Evolutionary conservation across 306 rosid species (phyloP).

Genomic region (Trifolium pratense): DNA sequence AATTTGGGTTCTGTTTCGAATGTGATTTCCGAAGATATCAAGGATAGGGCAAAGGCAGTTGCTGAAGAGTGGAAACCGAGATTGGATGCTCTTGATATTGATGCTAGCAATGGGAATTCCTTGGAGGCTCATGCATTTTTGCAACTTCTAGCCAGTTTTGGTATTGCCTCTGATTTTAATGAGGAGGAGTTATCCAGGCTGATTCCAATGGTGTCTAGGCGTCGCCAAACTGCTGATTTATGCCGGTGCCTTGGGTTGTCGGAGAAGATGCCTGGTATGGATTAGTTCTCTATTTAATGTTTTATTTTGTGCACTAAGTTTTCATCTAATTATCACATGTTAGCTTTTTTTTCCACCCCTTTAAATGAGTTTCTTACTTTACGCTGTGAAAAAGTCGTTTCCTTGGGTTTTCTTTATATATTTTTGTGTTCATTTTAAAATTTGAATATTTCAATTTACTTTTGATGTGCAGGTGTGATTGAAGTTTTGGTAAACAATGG

Average conservation of each 20-base stretch:
- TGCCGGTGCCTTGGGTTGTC: conserved; percentile 94
- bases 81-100: conserved; percentile 84
- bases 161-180: conserved; percentile 81
- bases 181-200: conserved; percentile 80
- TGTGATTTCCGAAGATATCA: conserved; percentile 70
- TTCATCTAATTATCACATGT: conserved; percentile 13
- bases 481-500: conserved; percentile 83
- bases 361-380: conserved; percentile 1
- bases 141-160: conserved; percentile 91
- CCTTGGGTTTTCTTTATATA: conserved; percentile 12
- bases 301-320: background rate
- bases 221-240: conserved; percentile 96
- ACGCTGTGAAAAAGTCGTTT: background rate
- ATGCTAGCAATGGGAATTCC: conserved; percentile 96
- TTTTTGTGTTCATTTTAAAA: conserved; percentile 25
- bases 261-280: conserved; percentile 89
- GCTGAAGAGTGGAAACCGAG: conserved; percentile 96
- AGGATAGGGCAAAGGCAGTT: conserved; percentile 70
- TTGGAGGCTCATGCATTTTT: conserved; percentile 98
- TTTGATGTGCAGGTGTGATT: conserved; percentile 72
- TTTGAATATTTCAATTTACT: conserved; percentile 27
- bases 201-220: conserved; percentile 94
- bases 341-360: too few species aligned
- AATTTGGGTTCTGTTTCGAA: conserved; percentile 57
- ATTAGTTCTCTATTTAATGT: background rate